Base-by-base conservation (phyloP, 108 stramenopile genomes). In the Mediolabrus comicus region DNA sequence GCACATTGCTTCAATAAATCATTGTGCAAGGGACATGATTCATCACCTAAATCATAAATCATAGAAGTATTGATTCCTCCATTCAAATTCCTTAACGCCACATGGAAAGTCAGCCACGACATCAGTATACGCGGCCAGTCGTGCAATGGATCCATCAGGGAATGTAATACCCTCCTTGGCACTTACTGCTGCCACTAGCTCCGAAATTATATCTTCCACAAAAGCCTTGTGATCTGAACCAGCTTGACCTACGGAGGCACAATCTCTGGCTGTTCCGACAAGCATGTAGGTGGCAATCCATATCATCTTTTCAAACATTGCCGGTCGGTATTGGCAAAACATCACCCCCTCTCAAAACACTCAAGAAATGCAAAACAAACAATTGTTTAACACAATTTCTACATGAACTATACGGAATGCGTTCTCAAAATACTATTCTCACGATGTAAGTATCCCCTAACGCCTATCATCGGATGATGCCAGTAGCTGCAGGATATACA, bases 201-300 rank as follows among this genome's bases (percentile, higher is more conserved):
- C 95, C 0, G 63, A 56, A 36, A 95, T 77, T 0, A 95, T 70
- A 35, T 69, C 69, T 58, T 81, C 75, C 0, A 92, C 86, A 32
- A 85, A 71, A 13, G 90, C 91, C 3, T 53, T 67, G 35, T 94
- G 76, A 9, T 90, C 86, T 0, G 67, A 41, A 61, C 85, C 69
- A 22, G 90, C 91, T 49, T 92, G 82, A 11, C 92, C 92, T 6
- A 96, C 90, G 8, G 85, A 86, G 3, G 53, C 72, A 72, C 93
- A 88, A 25, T 83, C 88, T 54, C 90, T 89, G 30, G 84, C 91
- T 16, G 87, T 76, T 0, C 97, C 97, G 9, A 93, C 89, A 9
- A 97, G 63, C 93, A 95, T 98, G 80, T 89, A 94, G 0, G 92
- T 85, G 16, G 88, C 86, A 39, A 98, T 96, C 95, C 95, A 96